phyloP scores from a whole-genome alignment of 2,329 filamentous ascomycete genomes.

The Ophiostoma piceae region DNA sequence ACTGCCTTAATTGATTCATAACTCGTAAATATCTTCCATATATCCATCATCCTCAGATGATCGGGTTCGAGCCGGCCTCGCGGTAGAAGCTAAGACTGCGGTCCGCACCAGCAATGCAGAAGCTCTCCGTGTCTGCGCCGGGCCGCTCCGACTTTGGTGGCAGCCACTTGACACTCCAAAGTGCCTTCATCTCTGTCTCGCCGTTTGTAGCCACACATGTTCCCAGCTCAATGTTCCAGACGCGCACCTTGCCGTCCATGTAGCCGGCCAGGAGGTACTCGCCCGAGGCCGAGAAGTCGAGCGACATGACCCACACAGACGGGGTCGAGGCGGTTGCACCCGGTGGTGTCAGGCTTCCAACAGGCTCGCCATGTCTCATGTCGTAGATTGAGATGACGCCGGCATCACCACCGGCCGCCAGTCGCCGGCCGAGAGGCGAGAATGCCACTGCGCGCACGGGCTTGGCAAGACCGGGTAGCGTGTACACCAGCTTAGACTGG shows the following conservation, averaged over 20 bases:
- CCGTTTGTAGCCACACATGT: conserved; percentile 89
- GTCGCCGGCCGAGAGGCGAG: conserved; percentile 74
- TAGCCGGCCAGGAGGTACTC: conserved; percentile 84
- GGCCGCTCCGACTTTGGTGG: conserved; percentile 56
- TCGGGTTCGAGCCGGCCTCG: conserved; percentile 51
- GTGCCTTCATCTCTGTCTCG: conserved; percentile 72
- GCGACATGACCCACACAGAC: conserved; percentile 82
- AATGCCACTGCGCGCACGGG: conserved; percentile 82
- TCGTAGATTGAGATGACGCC: conserved; percentile 88
- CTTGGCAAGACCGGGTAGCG: conserved; percentile 78
- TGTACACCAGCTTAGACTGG: conserved; percentile 77
- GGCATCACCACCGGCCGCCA: conserved; percentile 87
- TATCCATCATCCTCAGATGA: conserved; percentile 20
- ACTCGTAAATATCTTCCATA: neutral
- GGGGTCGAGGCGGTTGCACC: conserved; percentile 50
- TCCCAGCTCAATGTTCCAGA: conserved; percentile 84
- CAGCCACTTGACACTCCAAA: conserved; percentile 83
- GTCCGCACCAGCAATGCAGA: conserved; percentile 73
- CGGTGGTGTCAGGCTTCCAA: conserved; percentile 62
- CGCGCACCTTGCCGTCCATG: conserved; percentile 90
- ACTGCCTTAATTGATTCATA: neutral
- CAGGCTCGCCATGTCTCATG: conserved; percentile 84
- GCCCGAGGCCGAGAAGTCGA: conserved; percentile 91
- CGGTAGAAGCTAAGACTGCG: conserved; percentile 75
- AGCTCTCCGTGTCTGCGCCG: conserved; percentile 50